phyloP scores from a whole-genome alignment of 179 eudicot species.

The Heliamphora pulchella region DNA sequence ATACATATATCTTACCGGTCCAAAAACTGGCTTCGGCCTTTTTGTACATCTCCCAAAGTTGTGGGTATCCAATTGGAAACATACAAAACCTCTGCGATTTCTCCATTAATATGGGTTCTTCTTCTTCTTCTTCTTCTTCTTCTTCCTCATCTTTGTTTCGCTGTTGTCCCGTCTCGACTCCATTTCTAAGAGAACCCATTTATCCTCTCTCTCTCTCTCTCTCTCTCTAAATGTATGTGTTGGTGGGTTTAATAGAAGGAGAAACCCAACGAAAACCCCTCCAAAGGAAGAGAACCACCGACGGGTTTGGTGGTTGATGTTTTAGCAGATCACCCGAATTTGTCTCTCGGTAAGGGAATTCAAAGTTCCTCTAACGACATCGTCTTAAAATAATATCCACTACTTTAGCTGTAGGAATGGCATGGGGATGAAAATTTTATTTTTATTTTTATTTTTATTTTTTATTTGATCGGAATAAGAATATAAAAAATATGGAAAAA shows the following conservation, averaged over 20 bases:
- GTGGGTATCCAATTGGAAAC: slow-evolving; percentile 57
- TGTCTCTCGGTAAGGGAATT: too few relatives aligned
- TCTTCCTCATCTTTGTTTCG: background rate
- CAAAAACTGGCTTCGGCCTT: slow-evolving; percentile 66
- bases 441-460: too few relatives aligned
- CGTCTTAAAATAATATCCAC: too few relatives aligned
- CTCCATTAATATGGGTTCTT: slow-evolving; percentile 48
- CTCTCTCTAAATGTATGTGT: background rate
- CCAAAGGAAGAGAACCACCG: background rate
- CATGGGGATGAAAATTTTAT: too few relatives aligned
- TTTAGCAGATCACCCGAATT: background rate
- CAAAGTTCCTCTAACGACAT: too few relatives aligned
- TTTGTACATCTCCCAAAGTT: slow-evolving; percentile 79
- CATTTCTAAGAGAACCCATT: slow-evolving; percentile 51
- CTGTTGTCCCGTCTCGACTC: slow-evolving; percentile 15
- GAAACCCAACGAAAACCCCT: slow-evolving; percentile 16
- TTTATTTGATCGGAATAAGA: too few relatives aligned
- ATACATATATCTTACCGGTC: slow-evolving; percentile 43
- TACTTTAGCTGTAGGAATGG: too few relatives aligned
- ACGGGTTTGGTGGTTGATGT: slow-evolving; percentile 10
- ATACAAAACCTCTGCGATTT: slow-evolving; percentile 49
- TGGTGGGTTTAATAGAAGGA: background rate
- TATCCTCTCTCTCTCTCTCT: background rate
- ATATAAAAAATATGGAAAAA: too few relatives aligned
- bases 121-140: slow-evolving; percentile 12